These are phyloP conservation scores for Hericium coralloides DNA, from an alignment of 768 basidiomycete genomes.

Conservation along the genomic window DNA sequence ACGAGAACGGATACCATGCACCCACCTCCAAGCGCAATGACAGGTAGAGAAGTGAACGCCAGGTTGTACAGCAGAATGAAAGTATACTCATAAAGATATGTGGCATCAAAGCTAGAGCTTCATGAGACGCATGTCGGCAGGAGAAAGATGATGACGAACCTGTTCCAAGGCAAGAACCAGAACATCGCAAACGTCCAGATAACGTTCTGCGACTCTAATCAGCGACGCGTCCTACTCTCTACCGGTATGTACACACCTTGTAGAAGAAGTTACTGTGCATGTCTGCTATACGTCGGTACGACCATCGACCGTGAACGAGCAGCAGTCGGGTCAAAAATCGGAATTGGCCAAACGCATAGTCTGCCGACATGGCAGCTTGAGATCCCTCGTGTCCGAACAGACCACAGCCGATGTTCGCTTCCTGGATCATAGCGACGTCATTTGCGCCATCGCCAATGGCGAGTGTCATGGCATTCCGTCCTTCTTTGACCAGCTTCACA, in stretches of 20 bases:
- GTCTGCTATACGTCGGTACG: slow-evolving; percentile 90
- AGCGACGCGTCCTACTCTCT: slow-evolving; percentile 5
- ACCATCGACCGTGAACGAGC: slow-evolving; percentile 94
- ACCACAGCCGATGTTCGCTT: slow-evolving; percentile 96
- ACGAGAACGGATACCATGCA: neutral
- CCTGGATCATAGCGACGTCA: slow-evolving; percentile 99
- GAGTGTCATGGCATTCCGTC: slow-evolving; percentile 90
- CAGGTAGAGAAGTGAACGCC: slow-evolving; percentile 89
- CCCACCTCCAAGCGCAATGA: slow-evolving; percentile 82
- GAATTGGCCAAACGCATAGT: slow-evolving; percentile 98
- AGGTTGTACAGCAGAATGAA: slow-evolving; percentile 90
- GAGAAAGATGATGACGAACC: slow-evolving; percentile 33
- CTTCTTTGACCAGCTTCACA: slow-evolving; percentile 93
- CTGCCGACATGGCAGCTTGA: slow-evolving; percentile 98
- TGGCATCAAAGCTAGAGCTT: slow-evolving; percentile 72
- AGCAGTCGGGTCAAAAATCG: slow-evolving; percentile 85
- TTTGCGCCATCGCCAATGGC: slow-evolving; percentile 97
- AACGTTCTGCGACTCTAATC: slow-evolving; percentile 48
- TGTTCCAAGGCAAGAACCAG: slow-evolving; percentile 89
- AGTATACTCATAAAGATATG: slow-evolving; percentile 91
- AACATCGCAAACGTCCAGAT: slow-evolving; percentile 93
- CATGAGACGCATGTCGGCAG: slow-evolving; percentile 11
- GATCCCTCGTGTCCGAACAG: slow-evolving; percentile 91
- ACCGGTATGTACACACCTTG: slow-evolving; percentile 49
- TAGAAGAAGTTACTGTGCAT: slow-evolving; percentile 99